These are phyloP conservation scores for Exserohilum rostratum DNA, from an alignment of 2,329 filamentous ascomycete species.

Conservation along the genomic window DNA sequence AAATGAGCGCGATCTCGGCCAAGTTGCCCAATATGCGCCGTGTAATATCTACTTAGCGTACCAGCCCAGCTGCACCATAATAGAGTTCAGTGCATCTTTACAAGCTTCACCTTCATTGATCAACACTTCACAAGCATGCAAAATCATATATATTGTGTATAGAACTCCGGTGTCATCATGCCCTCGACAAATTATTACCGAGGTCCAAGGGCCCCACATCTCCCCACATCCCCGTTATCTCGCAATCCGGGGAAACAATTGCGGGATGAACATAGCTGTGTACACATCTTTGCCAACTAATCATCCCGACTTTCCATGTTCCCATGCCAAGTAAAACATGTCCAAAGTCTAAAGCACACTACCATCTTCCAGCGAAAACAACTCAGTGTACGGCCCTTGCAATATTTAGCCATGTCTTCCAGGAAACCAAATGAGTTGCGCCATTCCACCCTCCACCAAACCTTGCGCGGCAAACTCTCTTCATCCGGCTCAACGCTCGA, in stretches of 20 bases:
- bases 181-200: neutral
- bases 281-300: too few relatives aligned
- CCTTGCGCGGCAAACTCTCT: constrained; percentile 26
- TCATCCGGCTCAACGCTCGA: constrained; percentile 33
- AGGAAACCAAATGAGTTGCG: constrained; percentile 1
- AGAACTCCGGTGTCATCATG: neutral
- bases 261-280: too few relatives aligned
- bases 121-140: too few relatives aligned
- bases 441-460: constrained; percentile 22
- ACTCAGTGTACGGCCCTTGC: too few relatives aligned
- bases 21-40: neutral
- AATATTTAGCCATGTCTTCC: constrained; percentile 1
- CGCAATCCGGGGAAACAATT: too few relatives aligned
- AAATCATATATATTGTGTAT: too few relatives aligned
- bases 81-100: neutral
- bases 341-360: too few relatives aligned
- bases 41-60: neutral
- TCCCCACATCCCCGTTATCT: constrained; percentile 4
- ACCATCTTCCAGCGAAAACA: too few relatives aligned
- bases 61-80: neutral
- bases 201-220: constrained; percentile 16
- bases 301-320: too few relatives aligned
- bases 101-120: too few relatives aligned
- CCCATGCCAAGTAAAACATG: too few relatives aligned
- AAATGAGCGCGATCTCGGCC: neutral